Conservation (phyloP, 2,329 filamentous ascomycete species). For the Didymella glomerata region DNA sequence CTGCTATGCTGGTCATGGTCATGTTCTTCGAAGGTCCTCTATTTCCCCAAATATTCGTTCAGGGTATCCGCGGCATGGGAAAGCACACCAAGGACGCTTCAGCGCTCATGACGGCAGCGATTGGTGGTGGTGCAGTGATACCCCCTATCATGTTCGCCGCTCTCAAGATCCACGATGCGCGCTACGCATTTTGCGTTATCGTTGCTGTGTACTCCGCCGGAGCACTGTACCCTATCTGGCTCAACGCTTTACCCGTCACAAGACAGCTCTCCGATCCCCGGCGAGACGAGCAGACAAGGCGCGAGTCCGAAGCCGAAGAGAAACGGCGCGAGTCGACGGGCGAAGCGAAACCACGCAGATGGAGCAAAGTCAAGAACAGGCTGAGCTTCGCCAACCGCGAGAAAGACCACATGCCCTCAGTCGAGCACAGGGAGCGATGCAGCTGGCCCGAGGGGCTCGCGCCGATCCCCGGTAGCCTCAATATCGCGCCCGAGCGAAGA, state of each 20-base stretch:
- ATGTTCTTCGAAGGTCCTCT: constrained; percentile 69
- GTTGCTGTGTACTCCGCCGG: constrained; percentile 62
- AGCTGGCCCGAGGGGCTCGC: constrained; percentile 44
- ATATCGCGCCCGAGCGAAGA: constrained; percentile 11
- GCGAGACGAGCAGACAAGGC: constrained; percentile 42
- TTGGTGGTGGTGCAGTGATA: constrained; percentile 64
- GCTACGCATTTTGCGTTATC: constrained; percentile 63
- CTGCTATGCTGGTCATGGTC: constrained; percentile 60
- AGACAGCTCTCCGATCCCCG: constrained; percentile 62
- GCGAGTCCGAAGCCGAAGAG: constrained; percentile 36
- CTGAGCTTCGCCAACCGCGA: constrained; percentile 32
- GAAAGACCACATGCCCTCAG: constrained; percentile 33
- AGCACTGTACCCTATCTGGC: constrained; percentile 62
- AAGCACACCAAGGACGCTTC: constrained; percentile 66
- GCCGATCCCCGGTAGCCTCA: constrained; percentile 14
- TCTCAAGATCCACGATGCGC: constrained; percentile 49
- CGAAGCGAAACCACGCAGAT: constrained; percentile 29
- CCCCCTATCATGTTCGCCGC: constrained; percentile 64
- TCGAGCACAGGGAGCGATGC: constrained; percentile 44
- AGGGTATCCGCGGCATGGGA: constrained; percentile 66
- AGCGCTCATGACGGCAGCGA: constrained; percentile 62
- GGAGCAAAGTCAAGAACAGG: constrained; percentile 36
- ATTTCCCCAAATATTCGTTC: constrained; percentile 67
- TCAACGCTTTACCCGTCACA: constrained; percentile 59
- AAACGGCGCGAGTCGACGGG: constrained; percentile 32